phyloP scores from a whole-genome alignment of 176 grass and related monocot genomes.

The Hyparrhenia diplandra region DNA sequence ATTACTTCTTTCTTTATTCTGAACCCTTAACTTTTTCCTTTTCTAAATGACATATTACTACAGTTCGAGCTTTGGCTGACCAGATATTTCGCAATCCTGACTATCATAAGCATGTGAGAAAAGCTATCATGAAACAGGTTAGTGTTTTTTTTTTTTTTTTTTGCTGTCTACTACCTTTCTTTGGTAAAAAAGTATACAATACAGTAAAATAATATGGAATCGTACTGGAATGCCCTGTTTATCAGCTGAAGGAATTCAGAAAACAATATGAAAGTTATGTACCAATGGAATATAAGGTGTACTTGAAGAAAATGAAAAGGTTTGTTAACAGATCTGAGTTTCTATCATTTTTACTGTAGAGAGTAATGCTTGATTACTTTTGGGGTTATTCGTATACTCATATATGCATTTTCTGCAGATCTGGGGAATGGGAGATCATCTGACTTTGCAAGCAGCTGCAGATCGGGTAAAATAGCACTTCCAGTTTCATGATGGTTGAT shows the following conservation, averaged over 20 bases:
- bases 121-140: slow-evolving; percentile 80
- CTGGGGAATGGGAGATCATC: slow-evolving; percentile 94
- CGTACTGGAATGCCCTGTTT: slow-evolving; percentile 20
- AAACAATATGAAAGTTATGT: slow-evolving; percentile 88
- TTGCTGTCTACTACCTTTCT: background rate
- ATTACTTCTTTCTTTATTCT: background rate
- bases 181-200: background rate
- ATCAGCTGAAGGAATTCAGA: slow-evolving; percentile 85
- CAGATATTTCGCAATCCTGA: slow-evolving; percentile 90
- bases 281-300: slow-evolving; percentile 97
- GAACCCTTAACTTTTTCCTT: background rate
- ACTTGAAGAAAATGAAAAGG: slow-evolving; percentile 97
- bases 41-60: slow-evolving; percentile 2
- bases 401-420: slow-evolving; percentile 39
- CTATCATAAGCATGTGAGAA: slow-evolving; percentile 90
- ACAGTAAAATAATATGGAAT: background rate
- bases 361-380: background rate
- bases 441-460: slow-evolving; percentile 88
- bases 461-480: slow-evolving; percentile 62
- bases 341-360: background rate
- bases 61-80: slow-evolving; percentile 99
- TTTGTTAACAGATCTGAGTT: slow-evolving; percentile 26
- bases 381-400: slow-evolving; percentile 5
- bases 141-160: background rate
- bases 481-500: slow-evolving; percentile 8